phyloP scores from a whole-genome alignment of 495 filamentous ascomycete species.

The Schizothecium vesticola region DNA sequence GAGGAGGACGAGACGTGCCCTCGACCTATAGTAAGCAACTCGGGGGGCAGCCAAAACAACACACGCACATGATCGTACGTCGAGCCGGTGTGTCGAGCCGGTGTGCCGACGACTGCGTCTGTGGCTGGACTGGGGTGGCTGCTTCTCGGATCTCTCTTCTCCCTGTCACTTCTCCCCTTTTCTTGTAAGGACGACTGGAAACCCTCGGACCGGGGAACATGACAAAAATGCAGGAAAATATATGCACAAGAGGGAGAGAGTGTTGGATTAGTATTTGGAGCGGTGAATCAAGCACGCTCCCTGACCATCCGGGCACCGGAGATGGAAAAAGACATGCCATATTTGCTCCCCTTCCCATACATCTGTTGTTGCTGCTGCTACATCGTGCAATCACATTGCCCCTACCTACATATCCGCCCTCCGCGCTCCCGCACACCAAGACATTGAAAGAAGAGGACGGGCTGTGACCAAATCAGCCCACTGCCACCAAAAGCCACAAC shows the following conservation, averaged over 20 bases:
- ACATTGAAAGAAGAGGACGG: background rate
- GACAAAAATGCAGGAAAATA: background rate
- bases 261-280: background rate
- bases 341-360: no score
- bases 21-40: background rate
- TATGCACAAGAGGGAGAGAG: background rate
- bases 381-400: background rate
- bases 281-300: background rate
- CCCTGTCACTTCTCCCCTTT: background rate
- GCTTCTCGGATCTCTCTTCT: background rate
- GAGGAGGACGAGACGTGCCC: background rate
- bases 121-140: background rate
- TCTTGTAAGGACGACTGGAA: background rate
- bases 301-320: background rate
- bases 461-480: background rate
- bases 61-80: background rate
- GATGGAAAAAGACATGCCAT: background rate
- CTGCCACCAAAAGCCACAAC: no score
- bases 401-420: background rate
- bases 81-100: background rate
- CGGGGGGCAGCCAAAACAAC: background rate
- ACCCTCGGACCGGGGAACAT: background rate
- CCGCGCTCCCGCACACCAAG: background rate
- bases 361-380: no score
- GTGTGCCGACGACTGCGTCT: background rate